Evolutionary conservation across 1,284 basidiomycete species (phyloP), one percentile per base, ranked within the genome.

Genomic region (Naganishia liquefaciens): DNA sequence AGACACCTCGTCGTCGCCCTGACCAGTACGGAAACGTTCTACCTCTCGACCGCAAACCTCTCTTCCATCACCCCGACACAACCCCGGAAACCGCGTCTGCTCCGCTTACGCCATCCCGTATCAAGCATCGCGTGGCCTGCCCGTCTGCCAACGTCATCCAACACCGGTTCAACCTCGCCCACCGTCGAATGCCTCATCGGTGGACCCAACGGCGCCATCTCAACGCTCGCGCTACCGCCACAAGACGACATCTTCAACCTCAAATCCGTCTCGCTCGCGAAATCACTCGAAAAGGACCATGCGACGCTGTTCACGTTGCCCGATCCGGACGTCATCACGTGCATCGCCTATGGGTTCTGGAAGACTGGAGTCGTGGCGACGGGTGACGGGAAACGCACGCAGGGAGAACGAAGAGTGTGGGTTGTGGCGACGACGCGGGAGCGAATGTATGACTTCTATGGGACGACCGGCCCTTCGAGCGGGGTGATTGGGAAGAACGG

Each of bases 81-180:
- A 43, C 44, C 39, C 13, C 42, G 43, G 6, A 44, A 55, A 47
- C 44, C 49, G 13, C 49, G 39, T 4, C 49, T 64, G 70, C 0
- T 69, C 70, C 13, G 70, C 72, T 11, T 77, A 84, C 86, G 68
- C 84, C 84, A 23, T 88, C 88, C 91, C 70, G 88, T 98, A 69
- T 91, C 94, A 73, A 88, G 91, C 68, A 83, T 97, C n/a, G 91
- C 91, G 0, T 98, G 95, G 95, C 93, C 93, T 72, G 84, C 85
- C 19, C 85, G 86, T 1, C 81, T 86, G 0, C 66, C 66, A 17
- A 55, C 72, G 3, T 65, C 70, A 15, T 62, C 66, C 13, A 62
- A 61, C 10, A 44, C 65, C 23, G 80, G 84, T 0, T 83, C 90
- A 71, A 88, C 97, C 69, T 91, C 94, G 73, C 88, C 91, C 68